Evolutionary conservation across 164 flowering plant genomes (phyloP).

Genomic region (Chloranthus sessilifolius): DNA sequence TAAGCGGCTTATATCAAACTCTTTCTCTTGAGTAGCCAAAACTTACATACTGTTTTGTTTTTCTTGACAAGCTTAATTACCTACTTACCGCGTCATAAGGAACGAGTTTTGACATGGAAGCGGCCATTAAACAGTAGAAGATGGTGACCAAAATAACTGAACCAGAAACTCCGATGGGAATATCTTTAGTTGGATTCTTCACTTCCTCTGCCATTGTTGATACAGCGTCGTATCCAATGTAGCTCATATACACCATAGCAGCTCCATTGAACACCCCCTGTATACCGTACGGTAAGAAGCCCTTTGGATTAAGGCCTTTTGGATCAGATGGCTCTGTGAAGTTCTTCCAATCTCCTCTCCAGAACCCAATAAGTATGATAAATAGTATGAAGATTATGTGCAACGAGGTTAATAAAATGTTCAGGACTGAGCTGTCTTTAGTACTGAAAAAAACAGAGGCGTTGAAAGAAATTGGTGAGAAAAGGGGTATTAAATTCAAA

Average conservation of each 20-base stretch:
- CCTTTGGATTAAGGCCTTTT: slow-evolving; percentile 28
- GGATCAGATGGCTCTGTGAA: slow-evolving; percentile 51
- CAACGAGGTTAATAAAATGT: slow-evolving; percentile 59
- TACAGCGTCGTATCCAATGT: slow-evolving; percentile 95
- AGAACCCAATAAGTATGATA: slow-evolving; percentile 66
- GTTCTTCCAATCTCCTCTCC: slow-evolving; percentile 62
- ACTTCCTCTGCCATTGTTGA: slow-evolving; percentile 98
- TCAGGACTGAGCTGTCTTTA: slow-evolving; percentile 76
- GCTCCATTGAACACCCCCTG: slow-evolving; percentile 81
- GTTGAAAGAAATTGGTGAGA: background rate
- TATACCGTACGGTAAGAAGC: slow-evolving; percentile 68
- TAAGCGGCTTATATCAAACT: too few relatives aligned
- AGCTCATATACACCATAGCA: slow-evolving; percentile 80
- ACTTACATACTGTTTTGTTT: too few relatives aligned
- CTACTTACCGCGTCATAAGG: slow-evolving; percentile 79
- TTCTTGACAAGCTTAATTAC: too few relatives aligned
- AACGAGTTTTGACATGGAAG: slow-evolving; percentile 71
- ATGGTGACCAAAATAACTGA: slow-evolving; percentile 77
- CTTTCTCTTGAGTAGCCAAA: too few relatives aligned
- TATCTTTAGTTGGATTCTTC: slow-evolving; percentile 51
- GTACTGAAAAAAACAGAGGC: slow-evolving; percentile 45
- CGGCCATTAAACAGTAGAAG: slow-evolving; percentile 85
- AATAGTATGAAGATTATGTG: slow-evolving; percentile 74
- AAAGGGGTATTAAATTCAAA: background rate
- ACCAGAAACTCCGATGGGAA: slow-evolving; percentile 87